A percentile compares a stretch with the other conserved stretches of the same genome.
Conservation (phyloP, 192 early-diverging fungal species). For the Linnemannia hyalina region DNA sequence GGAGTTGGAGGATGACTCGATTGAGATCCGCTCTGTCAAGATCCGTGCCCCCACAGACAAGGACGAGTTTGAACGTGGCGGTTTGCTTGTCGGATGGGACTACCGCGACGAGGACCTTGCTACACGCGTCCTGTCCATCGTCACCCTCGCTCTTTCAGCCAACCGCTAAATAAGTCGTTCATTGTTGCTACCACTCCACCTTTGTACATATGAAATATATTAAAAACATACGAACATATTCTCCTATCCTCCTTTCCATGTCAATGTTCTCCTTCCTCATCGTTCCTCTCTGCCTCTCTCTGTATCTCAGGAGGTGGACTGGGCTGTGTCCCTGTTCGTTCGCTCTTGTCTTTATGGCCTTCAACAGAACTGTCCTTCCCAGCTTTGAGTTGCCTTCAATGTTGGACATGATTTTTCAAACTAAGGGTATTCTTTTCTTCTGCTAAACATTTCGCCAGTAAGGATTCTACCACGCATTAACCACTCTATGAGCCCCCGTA, state of each 20-base stretch:
- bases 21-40: slow-evolving; percentile 41
- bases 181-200: not conserved
- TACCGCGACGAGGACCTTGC: slow-evolving; percentile 79
- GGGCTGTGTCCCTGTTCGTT: no score
- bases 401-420: no score
- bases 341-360: no score
- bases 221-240: not conserved
- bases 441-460: no score
- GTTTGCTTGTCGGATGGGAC: slow-evolving; percentile 70
- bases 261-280: not conserved
- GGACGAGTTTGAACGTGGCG: slow-evolving; percentile 42
- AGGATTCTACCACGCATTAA: no score
- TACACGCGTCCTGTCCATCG: slow-evolving; percentile 65
- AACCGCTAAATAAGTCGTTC: slow-evolving; percentile 11
- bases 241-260: not conserved
- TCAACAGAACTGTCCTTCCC: no score
- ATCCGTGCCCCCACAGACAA: slow-evolving; percentile 37
- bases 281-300: no score
- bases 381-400: no score
- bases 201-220: slow-evolving; percentile 7
- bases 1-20: slow-evolving; percentile 18
- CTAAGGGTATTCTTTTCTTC: no score
- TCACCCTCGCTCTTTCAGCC: slow-evolving; percentile 47
- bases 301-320: no score
- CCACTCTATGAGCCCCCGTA: no score